Conservation (phyloP, 2,329 filamentous ascomycete genomes). For the Colletotrichum lentis region DNA sequence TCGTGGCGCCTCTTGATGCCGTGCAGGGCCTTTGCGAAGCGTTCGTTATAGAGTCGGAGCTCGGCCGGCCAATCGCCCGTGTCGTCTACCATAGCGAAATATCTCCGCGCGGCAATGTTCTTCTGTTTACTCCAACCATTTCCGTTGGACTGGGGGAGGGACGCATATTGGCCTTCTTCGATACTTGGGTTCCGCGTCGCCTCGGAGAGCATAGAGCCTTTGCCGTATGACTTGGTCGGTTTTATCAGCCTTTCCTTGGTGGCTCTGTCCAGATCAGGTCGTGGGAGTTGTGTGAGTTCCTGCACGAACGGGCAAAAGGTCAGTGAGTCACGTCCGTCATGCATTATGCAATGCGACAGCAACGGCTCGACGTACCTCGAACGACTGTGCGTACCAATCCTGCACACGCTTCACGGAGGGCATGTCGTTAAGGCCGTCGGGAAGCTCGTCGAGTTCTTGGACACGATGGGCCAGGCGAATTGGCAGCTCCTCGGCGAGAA, state of each 20-base stretch:
- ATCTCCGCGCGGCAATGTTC: conserved; percentile 68
- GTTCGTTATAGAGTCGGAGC: conserved; percentile 90
- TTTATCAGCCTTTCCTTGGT: conserved; percentile 81
- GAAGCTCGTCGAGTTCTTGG: conserved; percentile 88
- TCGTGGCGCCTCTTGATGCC: conserved; percentile 96
- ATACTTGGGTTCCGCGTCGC: conserved; percentile 92
- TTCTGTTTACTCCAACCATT: conserved; percentile 62
- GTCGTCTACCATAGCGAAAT: conserved; percentile 93
- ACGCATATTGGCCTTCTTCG: conserved; percentile 78
- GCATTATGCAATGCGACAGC: conserved; percentile 19
- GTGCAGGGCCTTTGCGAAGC: conserved; percentile 87
- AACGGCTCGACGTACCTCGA: conserved; percentile 75
- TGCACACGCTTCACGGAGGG: conserved; percentile 93
- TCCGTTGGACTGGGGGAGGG: conserved; percentile 53
- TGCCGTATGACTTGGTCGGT: conserved; percentile 65
- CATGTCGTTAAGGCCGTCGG: conserved; percentile 97
- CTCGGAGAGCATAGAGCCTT: conserved; percentile 75
- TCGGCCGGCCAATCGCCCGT: conserved; percentile 91
- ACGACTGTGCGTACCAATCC: conserved; percentile 99
- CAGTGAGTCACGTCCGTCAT: conserved; percentile 32
- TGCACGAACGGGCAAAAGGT: conserved; percentile 47
- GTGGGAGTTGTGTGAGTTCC: conserved; percentile 90
- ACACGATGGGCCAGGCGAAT: conserved; percentile 97
- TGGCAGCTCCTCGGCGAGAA: conserved; percentile 96
- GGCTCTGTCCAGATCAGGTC: conserved; percentile 78